Conservation (phyloP, 352 stramenopile genomes). For the Thalassiosira livingstoniorum region DNA sequence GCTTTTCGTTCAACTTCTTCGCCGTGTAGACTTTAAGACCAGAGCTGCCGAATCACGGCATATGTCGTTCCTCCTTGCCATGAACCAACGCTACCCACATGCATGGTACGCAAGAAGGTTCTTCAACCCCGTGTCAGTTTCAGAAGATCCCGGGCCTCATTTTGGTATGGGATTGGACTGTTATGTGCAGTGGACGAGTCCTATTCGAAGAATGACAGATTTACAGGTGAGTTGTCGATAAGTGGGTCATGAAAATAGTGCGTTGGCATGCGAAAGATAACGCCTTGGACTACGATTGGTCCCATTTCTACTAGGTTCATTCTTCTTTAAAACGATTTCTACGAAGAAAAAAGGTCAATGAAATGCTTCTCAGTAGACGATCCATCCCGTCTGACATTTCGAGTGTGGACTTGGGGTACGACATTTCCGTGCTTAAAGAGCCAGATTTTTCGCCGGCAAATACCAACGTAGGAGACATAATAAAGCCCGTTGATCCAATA, state of each 20-base stretch:
- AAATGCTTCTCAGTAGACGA: slow-evolving; percentile 52
- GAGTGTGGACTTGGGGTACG: slow-evolving; percentile 64
- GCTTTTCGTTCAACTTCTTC: not conserved
- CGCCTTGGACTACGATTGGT: too few relatives aligned
- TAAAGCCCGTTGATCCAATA: slow-evolving; percentile 51
- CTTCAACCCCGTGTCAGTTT: slow-evolving; percentile 68
- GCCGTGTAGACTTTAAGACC: slow-evolving; percentile 61
- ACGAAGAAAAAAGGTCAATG: slow-evolving; percentile 65
- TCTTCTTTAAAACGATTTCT: slow-evolving; percentile 77
- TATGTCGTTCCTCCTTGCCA: slow-evolving; percentile 67
- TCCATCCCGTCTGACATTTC: slow-evolving; percentile 62
- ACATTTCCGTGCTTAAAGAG: slow-evolving; percentile 21
- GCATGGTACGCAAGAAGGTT: slow-evolving; percentile 81
- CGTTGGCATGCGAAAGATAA: too few relatives aligned
- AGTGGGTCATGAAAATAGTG: too few relatives aligned
- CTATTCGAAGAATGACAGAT: slow-evolving; percentile 71
- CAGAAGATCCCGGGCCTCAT: slow-evolving; percentile 60
- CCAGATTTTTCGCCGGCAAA: not conserved
- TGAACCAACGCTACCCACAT: slow-evolving; percentile 70
- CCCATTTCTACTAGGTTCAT: slow-evolving; percentile 74
- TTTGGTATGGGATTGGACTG: slow-evolving; percentile 76
- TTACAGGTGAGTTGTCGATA: slow-evolving; percentile 48
- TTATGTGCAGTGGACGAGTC: slow-evolving; percentile 82
- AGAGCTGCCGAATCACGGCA: slow-evolving; percentile 56
- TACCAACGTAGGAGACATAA: slow-evolving; percentile 5